Base-by-base conservation (phyloP, 2,329 filamentous ascomycete genomes). In the Dothidotthia symphoricarpi region DNA sequence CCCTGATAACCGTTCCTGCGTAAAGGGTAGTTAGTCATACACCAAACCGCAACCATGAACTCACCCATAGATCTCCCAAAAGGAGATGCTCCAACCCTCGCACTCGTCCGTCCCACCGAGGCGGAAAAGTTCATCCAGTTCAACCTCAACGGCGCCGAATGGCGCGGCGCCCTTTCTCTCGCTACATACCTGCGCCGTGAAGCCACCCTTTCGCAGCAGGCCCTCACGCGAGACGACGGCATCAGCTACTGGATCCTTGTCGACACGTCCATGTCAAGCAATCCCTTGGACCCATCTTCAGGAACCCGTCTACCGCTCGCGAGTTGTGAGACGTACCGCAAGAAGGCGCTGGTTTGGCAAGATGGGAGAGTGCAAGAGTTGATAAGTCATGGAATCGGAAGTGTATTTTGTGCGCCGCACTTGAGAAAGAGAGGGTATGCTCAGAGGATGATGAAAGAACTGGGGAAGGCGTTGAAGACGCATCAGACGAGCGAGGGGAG, bases 401-500 rank as follows among this genome's bases (percentile, higher is more conserved):
- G 83, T 43, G 88, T 94, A n/a, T 93, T 83, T 63, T 88, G 83
- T 3, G 76, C 81, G 27, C 75, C 79, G 0, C 72, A 80, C 53
- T 80, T 80, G 62, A 71, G 88, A 40, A 82, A 85, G 12, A 76
- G 75, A 49, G 85, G 87, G 14, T 95, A 95, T 67, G 88, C 87
- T 1, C 78, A 78, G 41, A 76, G 83, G 39, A 88, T 96, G 88
- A 81, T 96, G 69, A 68, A 66, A 28, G 81, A 90, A 51, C 61
- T 93, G 24, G 81, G 77, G 3, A 67, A 70, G 34, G 70, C 67
- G 36, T 56, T 82, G 28, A 70, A 73, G 45, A 75, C 68, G 3
- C 76, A 76, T 68, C 75, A 80, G 50, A 67, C 69, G 41, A 59
- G n/a, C 35, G 48, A 48, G 28, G 63, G 68, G 4, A 47, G 30